These are phyloP conservation scores for Colletotrichum gigasporum DNA, from an alignment of 2,329 filamentous ascomycete species.

Conservation along the genomic window DNA sequence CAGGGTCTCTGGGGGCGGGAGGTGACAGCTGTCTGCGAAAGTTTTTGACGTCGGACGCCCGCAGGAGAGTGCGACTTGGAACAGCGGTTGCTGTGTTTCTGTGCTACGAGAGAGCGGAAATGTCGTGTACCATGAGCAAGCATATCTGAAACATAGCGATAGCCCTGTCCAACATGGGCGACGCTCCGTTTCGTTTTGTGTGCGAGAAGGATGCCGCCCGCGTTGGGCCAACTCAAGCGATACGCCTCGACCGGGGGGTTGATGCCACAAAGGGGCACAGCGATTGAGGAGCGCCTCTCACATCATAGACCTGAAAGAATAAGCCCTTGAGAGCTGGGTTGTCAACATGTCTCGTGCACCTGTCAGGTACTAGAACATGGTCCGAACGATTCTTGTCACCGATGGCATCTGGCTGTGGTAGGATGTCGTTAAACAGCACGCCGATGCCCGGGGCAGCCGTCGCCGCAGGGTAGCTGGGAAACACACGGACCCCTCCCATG, in stretches of 20 bases:
- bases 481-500: not conserved
- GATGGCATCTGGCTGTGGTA: too few species aligned
- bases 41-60: constrained; percentile 26
- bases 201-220: not conserved
- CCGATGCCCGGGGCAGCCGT: not conserved
- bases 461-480: not conserved
- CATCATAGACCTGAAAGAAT: not conserved
- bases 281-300: not conserved
- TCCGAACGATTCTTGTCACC: too few species aligned
- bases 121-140: constrained; percentile 10
- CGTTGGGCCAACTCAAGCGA: not conserved
- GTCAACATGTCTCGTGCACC: not conserved
- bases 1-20: constrained; percentile 12
- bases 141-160: constrained; percentile 15
- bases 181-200: not conserved
- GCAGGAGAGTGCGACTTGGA: constrained; percentile 1
- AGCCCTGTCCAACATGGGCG: constrained; percentile 5
- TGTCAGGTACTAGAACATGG: not conserved
- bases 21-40: constrained; percentile 22
- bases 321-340: not conserved
- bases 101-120: not conserved
- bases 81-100: not conserved
- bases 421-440: not conserved
- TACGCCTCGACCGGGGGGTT: not conserved
- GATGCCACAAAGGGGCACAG: not conserved